Percentiles rank a stretch among this genome's conserved stretches.
Evolutionary conservation across 2,329 filamentous ascomycete species (phyloP).

Genomic region (Verticillium isaacii): DNA sequence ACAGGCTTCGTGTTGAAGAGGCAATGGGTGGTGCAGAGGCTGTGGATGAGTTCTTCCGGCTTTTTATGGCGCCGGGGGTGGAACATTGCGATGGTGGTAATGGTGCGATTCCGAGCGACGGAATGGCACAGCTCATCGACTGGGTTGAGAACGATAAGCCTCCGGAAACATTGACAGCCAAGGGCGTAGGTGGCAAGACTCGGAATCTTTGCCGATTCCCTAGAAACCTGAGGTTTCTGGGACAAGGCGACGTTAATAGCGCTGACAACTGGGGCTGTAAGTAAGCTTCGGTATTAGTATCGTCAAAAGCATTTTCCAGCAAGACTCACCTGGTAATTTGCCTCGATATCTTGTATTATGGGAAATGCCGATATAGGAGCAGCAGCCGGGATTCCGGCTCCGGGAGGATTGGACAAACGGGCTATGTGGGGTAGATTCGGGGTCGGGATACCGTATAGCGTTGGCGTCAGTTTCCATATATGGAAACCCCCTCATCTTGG

Average conservation of each 20-base stretch:
- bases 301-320: background rate
- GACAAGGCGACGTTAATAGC: background rate
- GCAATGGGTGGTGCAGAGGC: conserved; percentile 26
- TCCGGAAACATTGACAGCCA: background rate
- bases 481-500: no score
- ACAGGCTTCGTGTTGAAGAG: conserved; percentile 23
- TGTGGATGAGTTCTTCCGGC: conserved; percentile 38
- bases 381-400: no score
- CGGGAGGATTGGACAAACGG: no score
- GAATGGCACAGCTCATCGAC: background rate
- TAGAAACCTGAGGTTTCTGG: background rate
- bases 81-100: conserved; percentile 35
- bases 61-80: conserved; percentile 48
- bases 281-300: background rate
- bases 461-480: no score
- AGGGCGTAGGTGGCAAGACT: background rate
- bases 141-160: background rate
- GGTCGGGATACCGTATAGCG: no score
- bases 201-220: background rate
- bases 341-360: no score
- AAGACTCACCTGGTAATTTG: no score
- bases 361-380: no score
- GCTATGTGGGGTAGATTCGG: no score
- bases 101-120: background rate
- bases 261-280: background rate